Conservation (phyloP, 345 rosid species). For the Eucalyptus pumila region DNA sequence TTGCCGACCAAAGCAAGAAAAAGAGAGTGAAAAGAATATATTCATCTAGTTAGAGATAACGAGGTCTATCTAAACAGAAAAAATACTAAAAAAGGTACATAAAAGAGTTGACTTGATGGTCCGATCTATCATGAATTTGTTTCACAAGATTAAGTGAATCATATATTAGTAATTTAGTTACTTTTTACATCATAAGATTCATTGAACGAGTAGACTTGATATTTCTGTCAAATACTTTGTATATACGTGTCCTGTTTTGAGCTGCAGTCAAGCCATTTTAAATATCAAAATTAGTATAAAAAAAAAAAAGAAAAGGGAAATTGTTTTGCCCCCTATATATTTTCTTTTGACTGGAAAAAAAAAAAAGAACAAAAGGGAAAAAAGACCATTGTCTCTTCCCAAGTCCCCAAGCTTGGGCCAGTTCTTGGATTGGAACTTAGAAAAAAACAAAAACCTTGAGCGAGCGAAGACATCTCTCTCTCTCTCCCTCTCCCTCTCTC, state of each 20-base stretch:
- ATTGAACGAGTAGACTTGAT: not conserved
- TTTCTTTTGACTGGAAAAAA: not conserved
- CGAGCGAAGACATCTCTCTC: not conserved
- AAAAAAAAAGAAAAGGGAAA: not conserved
- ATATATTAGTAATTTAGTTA: not conserved
- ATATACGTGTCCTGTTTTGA: not conserved
- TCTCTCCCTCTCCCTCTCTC: not conserved
- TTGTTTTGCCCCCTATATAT: not conserved
- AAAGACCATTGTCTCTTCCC: constrained; percentile 7
- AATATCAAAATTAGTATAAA: not conserved
- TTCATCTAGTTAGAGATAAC: not conserved
- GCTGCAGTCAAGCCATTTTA: not conserved
- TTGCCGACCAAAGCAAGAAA: not conserved
- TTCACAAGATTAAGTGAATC: not conserved
- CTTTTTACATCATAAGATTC: not conserved
- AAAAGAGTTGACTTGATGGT: not conserved
- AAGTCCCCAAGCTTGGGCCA: not conserved
- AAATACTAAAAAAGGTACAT: not conserved
- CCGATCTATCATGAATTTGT: not conserved
- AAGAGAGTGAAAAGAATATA: not conserved
- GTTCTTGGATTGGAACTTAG: constrained; percentile 4
- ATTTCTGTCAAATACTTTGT: not conserved
- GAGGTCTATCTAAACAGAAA: rapidly evolving
- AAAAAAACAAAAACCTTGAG: not conserved
- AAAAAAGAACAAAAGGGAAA: not conserved